Base-by-base conservation (phyloP, 2,329 filamentous ascomycete species). In the Dothidotthia symphoricarpi region DNA sequence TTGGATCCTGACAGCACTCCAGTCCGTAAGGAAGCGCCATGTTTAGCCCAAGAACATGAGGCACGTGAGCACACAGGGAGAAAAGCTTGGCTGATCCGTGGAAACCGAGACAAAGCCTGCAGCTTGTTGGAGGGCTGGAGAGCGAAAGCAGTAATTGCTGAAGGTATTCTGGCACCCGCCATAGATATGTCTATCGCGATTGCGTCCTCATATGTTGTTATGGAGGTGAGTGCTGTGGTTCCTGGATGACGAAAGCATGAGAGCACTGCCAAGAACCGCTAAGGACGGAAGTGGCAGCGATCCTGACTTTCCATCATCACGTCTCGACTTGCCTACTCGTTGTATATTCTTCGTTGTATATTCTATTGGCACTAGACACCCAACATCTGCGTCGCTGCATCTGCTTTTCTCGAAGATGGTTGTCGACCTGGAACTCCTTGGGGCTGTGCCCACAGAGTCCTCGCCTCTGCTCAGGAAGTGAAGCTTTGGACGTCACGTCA, bases 41-140 rank as follows among this genome's bases (percentile, higher is more conserved):
- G 40, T 26, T 31, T 40, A 9, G 39, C 24, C 53, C 48, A 57
- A 35, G 47, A 54, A 42, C 38, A 55, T 3, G 47, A 56, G 34
- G 60, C 61, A 65, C 60, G 60, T 65, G 61, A 64, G 52, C 29
- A 37, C 5, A 39, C 34, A 33, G 37, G 40, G 30, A 45, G 43
- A 43, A 59, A 33, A 46, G 39, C 45, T 35, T 51, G 53, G 15
- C 43, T 41, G 33, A 44, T 29, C 35, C 28, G 45, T 24, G 48
- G 36, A 35, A 51, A 38, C 19, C 45, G 48, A 9, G 35, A 31
- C 9, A 45, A 16, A 16, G 28, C 33, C 35, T 28, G 34, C 16
- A 41, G 22, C 12, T 48, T 25, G 24, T 35, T 31, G 24, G 43
- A 46, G 13, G 49, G 39, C 3, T 36, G 13, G 9, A 40, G 24